Evolutionary conservation across 345 rosid genomes (phyloP), one percentile per base, ranked within the genome.

Genomic region (Eucalyptus coolabah): DNA sequence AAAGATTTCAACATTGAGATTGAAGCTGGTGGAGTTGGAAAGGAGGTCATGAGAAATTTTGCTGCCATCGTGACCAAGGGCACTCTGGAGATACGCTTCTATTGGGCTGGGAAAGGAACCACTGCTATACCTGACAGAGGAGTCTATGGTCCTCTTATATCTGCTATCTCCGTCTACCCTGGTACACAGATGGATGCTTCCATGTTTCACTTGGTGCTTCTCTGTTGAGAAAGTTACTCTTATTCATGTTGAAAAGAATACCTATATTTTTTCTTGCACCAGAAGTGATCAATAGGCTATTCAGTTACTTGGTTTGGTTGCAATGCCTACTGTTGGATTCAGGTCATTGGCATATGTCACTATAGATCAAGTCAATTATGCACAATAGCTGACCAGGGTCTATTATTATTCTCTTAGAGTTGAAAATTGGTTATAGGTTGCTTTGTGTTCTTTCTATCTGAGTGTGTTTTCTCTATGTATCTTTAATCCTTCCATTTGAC

Each of bases 51-150:
- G 8, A 86, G 28, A 77, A 77, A 32, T 14, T 89, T 90, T 51
- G 23, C 8, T 34, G 85, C 89, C 7, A 44, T 6, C 0, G 50
- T 53, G 50, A 89, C 90, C 21, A n/a, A 18, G 3, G 21, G 54
- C 50, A 91, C 86, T 40, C 40, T 90, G 88, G 91, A 91, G 89
- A 90, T 91, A 34, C 91, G 89, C 15, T 77, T 91, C 26, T 88
- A 91, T 50, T 91, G 90, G 91, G 90, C 92, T 86, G 92, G 92
- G 26, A 89, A 53, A 50, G 92, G 92, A 40, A 90, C 90, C 4
- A 89, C 32, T 44, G 2, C 1, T 51, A 86, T 89, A 42, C 91
- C 92, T 30, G 1, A 1, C 3, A 40, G 28, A 30, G 90, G 92
- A 86, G 87, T 86, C 7, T 90, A 90, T 59, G 92, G 92, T 42